These are phyloP conservation scores for Megacollybia marginata DNA, from an alignment of 768 basidiomycete species.

Conservation along the genomic window DNA sequence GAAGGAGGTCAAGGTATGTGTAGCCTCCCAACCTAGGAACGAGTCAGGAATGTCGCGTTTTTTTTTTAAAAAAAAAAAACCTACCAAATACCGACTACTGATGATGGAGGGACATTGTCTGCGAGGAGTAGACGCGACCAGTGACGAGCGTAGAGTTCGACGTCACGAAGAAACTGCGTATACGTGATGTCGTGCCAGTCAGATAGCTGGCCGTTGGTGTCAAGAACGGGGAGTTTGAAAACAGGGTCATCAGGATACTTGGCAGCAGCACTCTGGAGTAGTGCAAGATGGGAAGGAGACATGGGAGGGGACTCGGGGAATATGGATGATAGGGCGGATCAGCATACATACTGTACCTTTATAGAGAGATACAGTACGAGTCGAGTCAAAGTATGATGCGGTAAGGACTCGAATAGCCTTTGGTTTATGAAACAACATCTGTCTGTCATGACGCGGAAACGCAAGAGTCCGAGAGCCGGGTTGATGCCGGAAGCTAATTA, in stretches of 20 bases:
- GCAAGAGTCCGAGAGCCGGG: not conserved
- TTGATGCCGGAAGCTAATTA: too few species aligned
- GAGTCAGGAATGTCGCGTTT: slow-evolving; percentile 2
- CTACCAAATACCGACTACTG: slow-evolving; percentile 59
- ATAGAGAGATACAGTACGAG: not conserved
- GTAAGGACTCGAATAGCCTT: not conserved
- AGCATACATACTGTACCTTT: slow-evolving; percentile 4
- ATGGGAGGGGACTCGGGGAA: slow-evolving; percentile 12
- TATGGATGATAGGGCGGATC: not conserved
- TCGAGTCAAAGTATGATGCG: not conserved
- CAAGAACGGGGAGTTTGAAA: slow-evolving; percentile 44
- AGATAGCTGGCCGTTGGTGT: slow-evolving; percentile 22
- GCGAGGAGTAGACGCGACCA: slow-evolving; percentile 39
- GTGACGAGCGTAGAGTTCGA: slow-evolving; percentile 47
- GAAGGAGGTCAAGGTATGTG: slow-evolving; percentile 52
- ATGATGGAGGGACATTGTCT: slow-evolving; percentile 33
- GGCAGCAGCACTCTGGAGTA: slow-evolving; percentile 41
- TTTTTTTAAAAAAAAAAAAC: slow-evolving; percentile 16
- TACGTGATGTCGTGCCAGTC: slow-evolving; percentile 45
- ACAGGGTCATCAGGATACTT: slow-evolving; percentile 36
- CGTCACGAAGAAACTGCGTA: slow-evolving; percentile 43
- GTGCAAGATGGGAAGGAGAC: slow-evolving; percentile 42
- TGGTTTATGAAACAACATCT: not conserved
- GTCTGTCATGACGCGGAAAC: slow-evolving; percentile 7
- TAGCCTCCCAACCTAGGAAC: slow-evolving; percentile 50